A percentile compares a stretch with the other conserved stretches of the same genome.
Evolutionary conservation across 441 rosid genomes (phyloP).

Genomic region (Daphne laureola): DNA sequence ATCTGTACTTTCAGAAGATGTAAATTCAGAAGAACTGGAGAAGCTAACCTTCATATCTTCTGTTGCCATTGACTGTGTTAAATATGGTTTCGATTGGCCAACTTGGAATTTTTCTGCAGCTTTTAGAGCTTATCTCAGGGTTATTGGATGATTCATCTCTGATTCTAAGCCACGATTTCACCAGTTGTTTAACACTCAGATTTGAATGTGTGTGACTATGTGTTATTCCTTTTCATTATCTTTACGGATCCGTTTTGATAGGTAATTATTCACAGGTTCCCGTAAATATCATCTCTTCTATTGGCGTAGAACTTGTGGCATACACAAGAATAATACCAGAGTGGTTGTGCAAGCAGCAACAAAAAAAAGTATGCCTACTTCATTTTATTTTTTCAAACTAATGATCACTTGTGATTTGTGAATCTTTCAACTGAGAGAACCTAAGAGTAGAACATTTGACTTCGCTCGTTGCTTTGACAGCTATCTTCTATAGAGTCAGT

Average conservation of each 20-base stretch:
- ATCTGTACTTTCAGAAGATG: constrained; percentile 33
- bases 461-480: constrained; percentile 39
- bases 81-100: constrained; percentile 45
- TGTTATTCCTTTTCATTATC: constrained; percentile 10
- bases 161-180: constrained; percentile 26
- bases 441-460: constrained; percentile 7
- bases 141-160: constrained; percentile 43
- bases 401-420: too few species aligned
- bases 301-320: constrained; percentile 73
- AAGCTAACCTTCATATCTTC: constrained; percentile 66
- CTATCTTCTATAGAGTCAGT: constrained; percentile 71
- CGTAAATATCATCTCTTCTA: constrained; percentile 57
- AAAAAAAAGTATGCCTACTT: constrained; percentile 52
- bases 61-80: constrained; percentile 49
- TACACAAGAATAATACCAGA: constrained; percentile 69
- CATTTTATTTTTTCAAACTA: not conserved
- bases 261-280: constrained; percentile 53
- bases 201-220: not conserved
- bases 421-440: not conserved
- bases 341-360: constrained; percentile 76
- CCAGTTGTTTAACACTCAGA: too few species aligned
- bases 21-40: constrained; percentile 52
- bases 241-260: not conserved
- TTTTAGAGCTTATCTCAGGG: constrained; percentile 50
- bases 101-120: constrained; percentile 51